A percentile compares a stretch with the other conserved stretches of the same genome.
These are phyloP conservation scores for Plasmodium yoelii DNA, from an alignment of 169 alveolate species.

Conservation along the genomic window DNA sequence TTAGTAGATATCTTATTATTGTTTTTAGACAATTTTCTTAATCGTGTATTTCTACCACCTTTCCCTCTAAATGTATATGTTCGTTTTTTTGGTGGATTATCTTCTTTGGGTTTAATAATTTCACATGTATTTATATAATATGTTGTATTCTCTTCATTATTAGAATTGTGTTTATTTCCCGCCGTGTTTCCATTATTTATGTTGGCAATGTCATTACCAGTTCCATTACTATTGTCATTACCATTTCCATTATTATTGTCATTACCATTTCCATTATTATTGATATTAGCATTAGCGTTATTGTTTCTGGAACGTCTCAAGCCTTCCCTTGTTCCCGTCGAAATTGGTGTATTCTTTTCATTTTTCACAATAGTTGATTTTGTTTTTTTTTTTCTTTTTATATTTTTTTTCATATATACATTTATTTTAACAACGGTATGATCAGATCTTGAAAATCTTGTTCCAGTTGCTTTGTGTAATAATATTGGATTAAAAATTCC, in stretches of 20 bases:
- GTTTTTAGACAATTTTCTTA: slow-evolving; percentile 1
- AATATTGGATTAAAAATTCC: slow-evolving; percentile 85
- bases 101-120: neutral
- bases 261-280: too few species aligned
- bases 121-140: slow-evolving; percentile 2
- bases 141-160: too few species aligned
- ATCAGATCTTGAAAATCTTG: slow-evolving; percentile 78
- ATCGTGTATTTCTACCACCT: neutral
- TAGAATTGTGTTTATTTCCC: too few species aligned
- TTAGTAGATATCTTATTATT: neutral
- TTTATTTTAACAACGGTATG: slow-evolving; percentile 62
- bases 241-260: too few species aligned
- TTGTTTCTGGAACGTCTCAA: slow-evolving; percentile 1
- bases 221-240: too few species aligned
- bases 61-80: slow-evolving; percentile 6
- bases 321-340: neutral
- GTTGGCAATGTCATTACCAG: too few species aligned
- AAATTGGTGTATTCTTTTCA: neutral
- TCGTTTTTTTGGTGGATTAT: neutral
- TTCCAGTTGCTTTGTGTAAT: slow-evolving; percentile 87
- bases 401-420: slow-evolving; percentile 65
- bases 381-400: slow-evolving; percentile 7
- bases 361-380: neutral
- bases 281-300: neutral
- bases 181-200: too few species aligned